phyloP scores from a whole-genome alignment of 208 protist species.

The Entamoeba dispar region DNA sequence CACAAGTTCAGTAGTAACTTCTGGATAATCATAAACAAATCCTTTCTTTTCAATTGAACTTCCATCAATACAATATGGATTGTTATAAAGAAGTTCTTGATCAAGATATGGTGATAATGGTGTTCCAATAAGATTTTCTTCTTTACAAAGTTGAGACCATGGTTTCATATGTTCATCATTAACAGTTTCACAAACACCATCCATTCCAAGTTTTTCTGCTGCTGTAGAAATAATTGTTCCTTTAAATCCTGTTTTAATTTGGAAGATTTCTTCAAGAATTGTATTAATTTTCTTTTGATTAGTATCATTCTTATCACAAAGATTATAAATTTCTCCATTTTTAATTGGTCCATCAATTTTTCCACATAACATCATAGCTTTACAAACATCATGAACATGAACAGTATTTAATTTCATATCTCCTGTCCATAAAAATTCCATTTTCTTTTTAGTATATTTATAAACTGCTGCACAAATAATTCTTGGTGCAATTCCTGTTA shows the following conservation, averaged over 20 bases:
- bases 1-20: conserved; percentile 32
- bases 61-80: conserved; percentile 52
- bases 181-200: conserved; percentile 35
- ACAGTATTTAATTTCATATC: conserved; percentile 63
- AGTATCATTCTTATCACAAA: conserved; percentile 61
- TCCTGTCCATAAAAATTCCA: conserved; percentile 60
- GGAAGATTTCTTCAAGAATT: conserved; percentile 51
- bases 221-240: conserved; percentile 45
- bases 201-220: conserved; percentile 39
- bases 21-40: conserved; percentile 47
- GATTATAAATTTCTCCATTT: conserved; percentile 49
- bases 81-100: conserved; percentile 56
- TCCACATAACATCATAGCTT: conserved; percentile 48
- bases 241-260: conserved; percentile 51
- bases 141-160: conserved; percentile 54
- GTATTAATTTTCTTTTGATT: conserved; percentile 52
- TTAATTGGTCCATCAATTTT: background rate
- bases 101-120: conserved; percentile 61
- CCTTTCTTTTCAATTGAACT: conserved; percentile 40
- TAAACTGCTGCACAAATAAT: conserved; percentile 59
- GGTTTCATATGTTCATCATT: conserved; percentile 63
- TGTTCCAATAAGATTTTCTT: conserved; percentile 41
- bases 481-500: conserved; percentile 50
- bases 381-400: conserved; percentile 58
- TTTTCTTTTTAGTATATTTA: conserved; percentile 47